Evolutionary conservation across 176 grass and related monocot genomes (phyloP).

Genomic region (Saccharum spontaneum): DNA sequence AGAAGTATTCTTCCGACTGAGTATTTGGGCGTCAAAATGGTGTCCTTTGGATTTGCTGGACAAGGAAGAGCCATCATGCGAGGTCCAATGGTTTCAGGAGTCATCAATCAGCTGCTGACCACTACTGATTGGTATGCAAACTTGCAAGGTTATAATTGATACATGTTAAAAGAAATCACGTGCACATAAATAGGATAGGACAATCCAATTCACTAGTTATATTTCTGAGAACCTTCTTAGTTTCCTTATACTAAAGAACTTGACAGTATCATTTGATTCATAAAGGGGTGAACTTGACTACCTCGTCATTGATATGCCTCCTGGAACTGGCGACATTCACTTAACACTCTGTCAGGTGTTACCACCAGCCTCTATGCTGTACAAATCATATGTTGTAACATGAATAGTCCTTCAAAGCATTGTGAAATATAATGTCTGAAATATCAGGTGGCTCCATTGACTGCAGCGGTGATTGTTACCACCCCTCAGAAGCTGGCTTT

Average conservation of each 20-base stretch:
- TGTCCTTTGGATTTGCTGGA: constrained; percentile 96
- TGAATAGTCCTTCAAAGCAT: background rate
- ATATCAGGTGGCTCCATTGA: constrained; percentile 87
- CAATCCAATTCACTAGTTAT: background rate
- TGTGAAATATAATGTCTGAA: constrained; percentile 28
- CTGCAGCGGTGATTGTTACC: constrained; percentile 94
- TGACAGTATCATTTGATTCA: constrained; percentile 32
- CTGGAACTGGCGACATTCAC: constrained; percentile 98
- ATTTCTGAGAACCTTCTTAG: background rate
- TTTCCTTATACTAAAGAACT: constrained; percentile 19
- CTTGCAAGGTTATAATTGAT: background rate
- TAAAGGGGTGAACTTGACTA: constrained; percentile 95
- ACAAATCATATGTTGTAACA: background rate
- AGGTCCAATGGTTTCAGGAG: constrained; percentile 98
- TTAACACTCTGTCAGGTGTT: constrained; percentile 94
- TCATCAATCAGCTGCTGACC: constrained; percentile 92
- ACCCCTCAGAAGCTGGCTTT: constrained; percentile 95
- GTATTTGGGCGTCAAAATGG: constrained; percentile 92
- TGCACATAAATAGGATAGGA: background rate
- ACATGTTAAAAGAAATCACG: constrained; percentile 13
- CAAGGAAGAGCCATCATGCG: constrained; percentile 97
- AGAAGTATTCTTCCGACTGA: constrained; percentile 75
- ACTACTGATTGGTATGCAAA: constrained; percentile 84
- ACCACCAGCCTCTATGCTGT: constrained; percentile 21
- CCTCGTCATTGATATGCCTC: constrained; percentile 97